A percentile compares a stretch with the other conserved stretches of the same genome.
Evolutionary conservation across 139 green algal species (phyloP).

Genomic region (Auxenochlorella pyrenoidosa): DNA sequence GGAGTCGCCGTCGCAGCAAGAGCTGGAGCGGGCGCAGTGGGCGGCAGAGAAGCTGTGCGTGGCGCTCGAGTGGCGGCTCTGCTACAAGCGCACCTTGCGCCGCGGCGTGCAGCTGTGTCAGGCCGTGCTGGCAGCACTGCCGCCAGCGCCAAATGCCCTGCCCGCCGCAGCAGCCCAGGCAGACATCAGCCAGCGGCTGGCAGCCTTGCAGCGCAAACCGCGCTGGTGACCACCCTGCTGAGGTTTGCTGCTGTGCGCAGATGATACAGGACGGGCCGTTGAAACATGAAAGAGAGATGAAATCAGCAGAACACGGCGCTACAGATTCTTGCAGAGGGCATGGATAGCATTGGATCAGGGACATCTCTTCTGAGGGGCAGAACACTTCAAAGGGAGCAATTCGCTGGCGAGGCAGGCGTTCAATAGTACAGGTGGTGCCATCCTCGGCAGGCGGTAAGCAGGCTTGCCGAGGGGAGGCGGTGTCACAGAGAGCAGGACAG

Average conservation of each 20-base stretch:
- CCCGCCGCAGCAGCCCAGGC: background rate
- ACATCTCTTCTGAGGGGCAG: too few relatives aligned
- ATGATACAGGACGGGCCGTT: too few relatives aligned
- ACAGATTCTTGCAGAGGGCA: background rate
- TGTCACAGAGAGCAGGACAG: too few relatives aligned
- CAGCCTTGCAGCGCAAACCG: background rate
- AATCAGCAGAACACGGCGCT: background rate
- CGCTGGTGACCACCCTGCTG: background rate
- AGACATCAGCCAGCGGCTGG: background rate
- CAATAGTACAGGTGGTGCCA: too few relatives aligned
- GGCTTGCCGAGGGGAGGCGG: too few relatives aligned
- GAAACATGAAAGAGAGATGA: background rate
- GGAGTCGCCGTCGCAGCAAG: background rate
- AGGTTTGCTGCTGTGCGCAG: too few relatives aligned
- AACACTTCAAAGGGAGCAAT: too few relatives aligned
- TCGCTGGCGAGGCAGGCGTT: too few relatives aligned
- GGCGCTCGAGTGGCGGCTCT: constrained; percentile 21
- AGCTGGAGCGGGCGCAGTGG: background rate
- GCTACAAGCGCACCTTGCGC: constrained; percentile 23
- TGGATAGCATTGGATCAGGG: background rate
- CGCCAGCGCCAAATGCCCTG: background rate
- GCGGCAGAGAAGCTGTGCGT: constrained; percentile 13
- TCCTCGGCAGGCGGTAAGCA: too few relatives aligned
- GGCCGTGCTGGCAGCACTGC: background rate
- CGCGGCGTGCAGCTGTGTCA: background rate